These are phyloP conservation scores for Rubia peregrina DNA, from an alignment of 305 asterid species.

Conservation along the genomic window DNA sequence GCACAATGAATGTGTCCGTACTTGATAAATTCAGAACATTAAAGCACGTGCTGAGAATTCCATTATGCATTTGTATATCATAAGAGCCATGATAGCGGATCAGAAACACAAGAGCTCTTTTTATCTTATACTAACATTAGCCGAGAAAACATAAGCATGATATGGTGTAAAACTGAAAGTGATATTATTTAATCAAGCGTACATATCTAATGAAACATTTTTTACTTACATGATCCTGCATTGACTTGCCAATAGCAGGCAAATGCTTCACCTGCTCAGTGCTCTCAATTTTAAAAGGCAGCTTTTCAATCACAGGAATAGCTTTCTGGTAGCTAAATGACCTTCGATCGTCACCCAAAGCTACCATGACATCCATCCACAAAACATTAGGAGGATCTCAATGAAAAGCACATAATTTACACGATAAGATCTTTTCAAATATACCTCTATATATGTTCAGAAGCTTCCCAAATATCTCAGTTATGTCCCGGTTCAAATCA, in stretches of 20 bases:
- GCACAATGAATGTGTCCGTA: background rate
- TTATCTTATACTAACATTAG: background rate
- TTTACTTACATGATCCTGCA: slow-evolving; percentile 85
- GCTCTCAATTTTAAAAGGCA: slow-evolving; percentile 78
- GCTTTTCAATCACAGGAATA: slow-evolving; percentile 79
- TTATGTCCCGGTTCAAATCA: slow-evolving; percentile 61
- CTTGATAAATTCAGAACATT: background rate
- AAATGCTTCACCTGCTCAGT: slow-evolving; percentile 74
- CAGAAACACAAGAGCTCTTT: slow-evolving; percentile 7
- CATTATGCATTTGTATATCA: background rate
- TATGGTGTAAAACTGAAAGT: background rate
- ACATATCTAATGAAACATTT: slow-evolving; percentile 10
- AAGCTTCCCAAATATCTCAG: slow-evolving; percentile 74
- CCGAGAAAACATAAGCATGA: background rate
- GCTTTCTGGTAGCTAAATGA: slow-evolving; percentile 94
- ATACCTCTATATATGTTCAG: slow-evolving; percentile 85
- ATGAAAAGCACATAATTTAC: background rate
- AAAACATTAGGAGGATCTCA: background rate
- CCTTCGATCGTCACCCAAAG: slow-evolving; percentile 89
- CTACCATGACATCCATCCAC: slow-evolving; percentile 31
- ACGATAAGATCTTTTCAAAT: slow-evolving; percentile 11
- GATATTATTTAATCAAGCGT: background rate
- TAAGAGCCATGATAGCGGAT: background rate
- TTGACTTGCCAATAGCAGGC: slow-evolving; percentile 85
- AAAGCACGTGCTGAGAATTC: background rate